Base-by-base conservation (phyloP, 352 stramenopile genomes). In the Phytophthora fragariae region DNA sequence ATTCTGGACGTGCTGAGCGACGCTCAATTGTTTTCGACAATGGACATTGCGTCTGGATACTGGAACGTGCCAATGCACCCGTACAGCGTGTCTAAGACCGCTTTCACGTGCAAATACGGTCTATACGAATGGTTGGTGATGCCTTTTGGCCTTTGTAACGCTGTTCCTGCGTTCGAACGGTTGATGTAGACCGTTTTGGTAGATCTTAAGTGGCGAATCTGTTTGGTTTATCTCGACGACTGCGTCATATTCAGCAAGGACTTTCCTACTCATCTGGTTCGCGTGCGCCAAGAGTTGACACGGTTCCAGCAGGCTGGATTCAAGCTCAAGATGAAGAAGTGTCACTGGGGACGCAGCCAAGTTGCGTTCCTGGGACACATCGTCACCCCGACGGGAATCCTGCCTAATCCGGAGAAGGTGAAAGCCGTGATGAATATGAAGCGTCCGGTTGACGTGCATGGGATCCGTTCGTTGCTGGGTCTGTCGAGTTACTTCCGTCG, bases 281-380 rank as follows among this genome's bases (percentile, higher is more conserved):
- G 24, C 2, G 24, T 27, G 24, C 24, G 24, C 24, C 24, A 27
- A 27, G 24, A 2, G 24, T 2, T 27, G 24, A 27, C 24, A 27
- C 24, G 24, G 24, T 27, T 27, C 24, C 24, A 27, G 24, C 24
- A 27, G 24, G 24, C 24, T 27, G 24, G 24, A 27, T 27, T 27
- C 24, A 27, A 27, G 24, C 24, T 27, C 24, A 27, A 27, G 24
- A 27, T 27, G 24, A 27, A 27, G 24, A 68, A 61, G 61, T 62
- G 62, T 37, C 62, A 68, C 33, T 66, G 47, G 62, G 52, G 52
- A 7, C 21, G 52, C 7, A 62, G 37, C 7, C 62, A 61, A 37
- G 52, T 68, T 21, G 52, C 62, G 0, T 68, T 68, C 37, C n/a
- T 62, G 11, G 62, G 62, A 1, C 61, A 68, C 27, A 68, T 68